phyloP scores from a whole-genome alignment of 1,284 basidiomycete genomes.

The Rhodotorula sp. region DNA sequence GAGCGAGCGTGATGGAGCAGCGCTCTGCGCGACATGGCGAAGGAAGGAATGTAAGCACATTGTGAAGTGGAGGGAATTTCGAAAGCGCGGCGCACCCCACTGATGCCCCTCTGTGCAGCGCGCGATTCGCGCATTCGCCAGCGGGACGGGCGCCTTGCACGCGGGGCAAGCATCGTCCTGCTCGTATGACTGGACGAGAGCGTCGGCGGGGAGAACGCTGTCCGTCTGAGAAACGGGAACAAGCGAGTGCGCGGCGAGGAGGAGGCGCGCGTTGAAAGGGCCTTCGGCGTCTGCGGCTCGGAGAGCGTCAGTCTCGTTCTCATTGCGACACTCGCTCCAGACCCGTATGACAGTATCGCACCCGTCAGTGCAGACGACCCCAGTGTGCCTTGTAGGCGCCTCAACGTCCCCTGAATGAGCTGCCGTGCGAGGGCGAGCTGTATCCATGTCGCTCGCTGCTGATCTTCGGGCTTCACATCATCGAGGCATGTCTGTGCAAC shows the following conservation, averaged over 20 bases:
- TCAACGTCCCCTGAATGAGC: conserved; percentile 7
- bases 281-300: neutral
- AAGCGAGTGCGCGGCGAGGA: conserved; percentile 28
- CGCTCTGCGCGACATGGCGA: conserved; percentile 17
- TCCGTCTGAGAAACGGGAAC: neutral
- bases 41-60: neutral
- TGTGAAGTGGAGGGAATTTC: neutral
- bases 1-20: conserved; percentile 32
- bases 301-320: neutral
- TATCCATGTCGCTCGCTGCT: neutral
- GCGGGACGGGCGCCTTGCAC: conserved; percentile 16
- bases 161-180: conserved; percentile 24
- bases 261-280: conserved; percentile 15
- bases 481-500: neutral
- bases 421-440: neutral
- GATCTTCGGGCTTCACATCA: neutral
- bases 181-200: conserved; percentile 8
- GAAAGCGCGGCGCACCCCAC: conserved; percentile 24
- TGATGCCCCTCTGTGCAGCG: conserved; percentile 24
- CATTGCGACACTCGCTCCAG: too few relatives aligned
- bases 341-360: neutral
- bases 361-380: neutral
- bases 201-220: conserved; percentile 9
- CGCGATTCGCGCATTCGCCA: conserved; percentile 18
- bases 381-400: neutral